A percentile compares a stretch with the other conserved stretches of the same genome.
phyloP scores from a whole-genome alignment of 2,329 filamentous ascomycete species.

The Cadophora gregata region DNA sequence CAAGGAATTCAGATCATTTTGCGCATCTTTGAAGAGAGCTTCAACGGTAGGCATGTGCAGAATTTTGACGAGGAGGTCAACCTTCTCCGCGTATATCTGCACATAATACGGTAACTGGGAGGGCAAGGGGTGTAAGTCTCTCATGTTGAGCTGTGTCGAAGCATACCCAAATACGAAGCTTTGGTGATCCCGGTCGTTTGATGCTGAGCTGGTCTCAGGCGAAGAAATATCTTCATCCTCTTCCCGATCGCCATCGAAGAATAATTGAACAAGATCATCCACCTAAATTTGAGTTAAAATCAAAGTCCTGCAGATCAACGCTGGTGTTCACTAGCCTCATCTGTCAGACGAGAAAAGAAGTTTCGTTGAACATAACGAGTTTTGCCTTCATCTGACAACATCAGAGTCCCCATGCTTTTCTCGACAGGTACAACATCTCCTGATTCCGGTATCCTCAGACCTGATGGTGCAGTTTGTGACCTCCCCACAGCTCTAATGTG shows the following conservation, averaged over 20 bases:
- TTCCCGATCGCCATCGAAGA: not conserved
- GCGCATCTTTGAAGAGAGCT: conserved; percentile 44
- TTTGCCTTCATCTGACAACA: conserved; percentile 50
- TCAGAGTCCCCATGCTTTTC: conserved; percentile 54
- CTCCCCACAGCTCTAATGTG: not conserved
- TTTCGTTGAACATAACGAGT: conserved; percentile 55
- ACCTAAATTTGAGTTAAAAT: conserved; percentile 5
- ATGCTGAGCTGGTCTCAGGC: conserved; percentile 41
- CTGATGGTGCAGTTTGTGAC: conserved; percentile 1
- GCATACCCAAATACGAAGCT: conserved; percentile 57
- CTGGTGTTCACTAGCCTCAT: conserved; percentile 52
- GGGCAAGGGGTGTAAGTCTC: conserved; percentile 56
- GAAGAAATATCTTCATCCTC: conserved; percentile 14
- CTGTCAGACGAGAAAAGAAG: conserved; percentile 62
- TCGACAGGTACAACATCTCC: conserved; percentile 28
- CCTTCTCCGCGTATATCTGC: conserved; percentile 56
- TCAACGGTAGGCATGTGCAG: conserved; percentile 54
- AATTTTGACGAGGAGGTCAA: conserved; percentile 52
- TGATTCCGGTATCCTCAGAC: not conserved
- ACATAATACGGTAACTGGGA: conserved; percentile 61
- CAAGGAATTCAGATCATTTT: conserved; percentile 37
- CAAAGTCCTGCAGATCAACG: not conserved
- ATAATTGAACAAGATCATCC: conserved; percentile 18
- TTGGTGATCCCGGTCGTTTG: conserved; percentile 45
- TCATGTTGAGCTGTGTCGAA: conserved; percentile 42